phyloP scores from a whole-genome alignment of 495 filamentous ascomycete genomes.

The Apiosordaria backusii region DNA sequence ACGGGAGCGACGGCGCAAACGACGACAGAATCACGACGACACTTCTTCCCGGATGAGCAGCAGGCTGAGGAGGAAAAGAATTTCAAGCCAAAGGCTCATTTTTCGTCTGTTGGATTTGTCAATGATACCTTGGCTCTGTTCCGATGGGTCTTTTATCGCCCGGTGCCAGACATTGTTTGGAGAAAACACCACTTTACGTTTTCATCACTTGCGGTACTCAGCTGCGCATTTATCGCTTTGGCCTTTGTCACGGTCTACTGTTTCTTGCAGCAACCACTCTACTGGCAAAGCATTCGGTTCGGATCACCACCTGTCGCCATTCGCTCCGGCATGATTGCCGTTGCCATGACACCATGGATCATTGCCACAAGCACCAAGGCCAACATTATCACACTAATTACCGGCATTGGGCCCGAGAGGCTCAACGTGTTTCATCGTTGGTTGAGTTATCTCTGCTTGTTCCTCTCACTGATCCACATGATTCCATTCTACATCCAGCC shows the following conservation, averaged over 20 bases:
- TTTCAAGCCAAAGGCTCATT: slow-evolving; percentile 60
- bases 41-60: slow-evolving; percentile 63
- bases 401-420: slow-evolving; percentile 87
- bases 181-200: slow-evolving; percentile 65
- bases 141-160: slow-evolving; percentile 81
- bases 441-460: slow-evolving; percentile 82
- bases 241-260: slow-evolving; percentile 74
- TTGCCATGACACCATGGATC: slow-evolving; percentile 94
- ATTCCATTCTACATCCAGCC: slow-evolving; percentile 88
- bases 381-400: slow-evolving; percentile 79
- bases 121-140: slow-evolving; percentile 74
- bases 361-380: slow-evolving; percentile 86
- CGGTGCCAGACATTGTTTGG: slow-evolving; percentile 63
- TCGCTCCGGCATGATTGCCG: slow-evolving; percentile 86
- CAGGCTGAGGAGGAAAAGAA: slow-evolving; percentile 43
- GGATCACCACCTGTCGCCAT: slow-evolving; percentile 90
- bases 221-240: slow-evolving; percentile 60
- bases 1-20: slow-evolving; percentile 57
- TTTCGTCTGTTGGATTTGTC: slow-evolving; percentile 64
- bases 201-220: slow-evolving; percentile 67
- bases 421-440: slow-evolving; percentile 93
- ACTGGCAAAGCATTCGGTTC: slow-evolving; percentile 74
- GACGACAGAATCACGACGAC: slow-evolving; percentile 51
- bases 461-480: slow-evolving; percentile 77
- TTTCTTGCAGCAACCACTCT: slow-evolving; percentile 80